Evolutionary conservation across 495 filamentous ascomycete genomes (phyloP), one percentile per base, ranked within the genome.

Genomic region (Aspergillus sparsus): DNA sequence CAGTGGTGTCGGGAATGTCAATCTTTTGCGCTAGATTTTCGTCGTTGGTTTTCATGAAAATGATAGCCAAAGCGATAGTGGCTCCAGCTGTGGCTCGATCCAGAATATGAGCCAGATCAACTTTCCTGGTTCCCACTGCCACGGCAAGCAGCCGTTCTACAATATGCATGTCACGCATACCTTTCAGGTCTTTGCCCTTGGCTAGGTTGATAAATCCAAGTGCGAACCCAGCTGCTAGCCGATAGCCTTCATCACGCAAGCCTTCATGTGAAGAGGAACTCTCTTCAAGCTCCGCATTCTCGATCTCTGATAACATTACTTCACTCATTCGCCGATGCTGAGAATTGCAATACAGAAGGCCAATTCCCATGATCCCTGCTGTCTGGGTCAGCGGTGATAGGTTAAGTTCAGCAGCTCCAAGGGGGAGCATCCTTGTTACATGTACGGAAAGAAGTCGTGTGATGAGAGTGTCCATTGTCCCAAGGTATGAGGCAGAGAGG

Each of bases 291-390:
- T 91, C 90, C 41, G 89, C 79, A 52, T 90, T 88, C 64, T 97
- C 93, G 49, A 99, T 94, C 71, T 99, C 94, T 0, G 93, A 97
- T 41, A 98, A 83, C 91, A 98, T 96, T 36, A 98, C 89, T 71
- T 99, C 94, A 67, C 91, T 97, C 94, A 99, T 99, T 51, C 94
- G 85, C 7, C 94, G 89, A 76, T 99, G 94, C 64, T 98, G 94
- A 21, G 92, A 96, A 69, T 91, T 88, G 75, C 89, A 96, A 69
- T 98, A 99, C 2, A 99, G 76, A 9, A 99, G 77, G 1, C 94
- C 94, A 61, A 98, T 97, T 2, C 95, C 94, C 92, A 99, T 96
- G 27, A 99, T 88, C 27, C 93, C 94, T 3, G 92, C 92, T 0
- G 95, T 97, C 67, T 99, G 95, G 1, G 92, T 97, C n/a, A 95